Evolutionary conservation across 140 eudicot genomes (phyloP).

Genomic region (Bidens hawaiensis): DNA sequence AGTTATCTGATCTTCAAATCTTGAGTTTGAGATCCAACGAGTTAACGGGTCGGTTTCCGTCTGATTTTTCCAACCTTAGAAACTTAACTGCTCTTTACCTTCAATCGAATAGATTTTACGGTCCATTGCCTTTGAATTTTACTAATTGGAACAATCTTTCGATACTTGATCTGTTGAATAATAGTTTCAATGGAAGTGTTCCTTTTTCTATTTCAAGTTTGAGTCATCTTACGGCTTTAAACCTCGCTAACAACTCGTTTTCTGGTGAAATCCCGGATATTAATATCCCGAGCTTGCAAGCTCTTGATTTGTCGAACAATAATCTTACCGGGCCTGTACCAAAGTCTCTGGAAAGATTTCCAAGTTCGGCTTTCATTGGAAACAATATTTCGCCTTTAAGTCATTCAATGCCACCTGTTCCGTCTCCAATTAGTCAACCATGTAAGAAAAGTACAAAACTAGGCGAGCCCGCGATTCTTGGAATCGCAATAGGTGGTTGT

Average conservation of each 20-base stretch:
- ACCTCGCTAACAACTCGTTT: conserved; percentile 79
- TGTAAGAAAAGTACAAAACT: conserved; percentile 44
- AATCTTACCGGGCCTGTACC: conserved; percentile 73
- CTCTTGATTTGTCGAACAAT: conserved; percentile 68
- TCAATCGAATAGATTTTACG: conserved; percentile 60
- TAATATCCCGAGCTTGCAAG: conserved; percentile 49
- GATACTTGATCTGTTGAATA: conserved; percentile 60
- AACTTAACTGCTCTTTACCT: conserved; percentile 68
- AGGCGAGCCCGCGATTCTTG: conserved; percentile 62
- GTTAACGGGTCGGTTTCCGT: conserved; percentile 69
- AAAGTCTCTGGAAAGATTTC: conserved; percentile 61
- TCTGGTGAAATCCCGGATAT: conserved; percentile 81
- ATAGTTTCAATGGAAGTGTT: conserved; percentile 63
- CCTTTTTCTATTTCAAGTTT: conserved; percentile 61
- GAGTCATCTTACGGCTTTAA: conserved; percentile 63
- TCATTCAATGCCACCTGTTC: conserved; percentile 32
- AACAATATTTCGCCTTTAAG: conserved; percentile 38
- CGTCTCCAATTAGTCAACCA: conserved; percentile 39
- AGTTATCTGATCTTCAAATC: conserved; percentile 57
- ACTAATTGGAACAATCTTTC: conserved; percentile 66
- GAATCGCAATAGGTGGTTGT: conserved; percentile 61
- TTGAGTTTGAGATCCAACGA: conserved; percentile 74
- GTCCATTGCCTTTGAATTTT: conserved; percentile 65
- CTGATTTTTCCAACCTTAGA: conserved; percentile 60
- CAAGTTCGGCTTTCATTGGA: conserved; percentile 59